Evolutionary conservation across 2,329 filamentous ascomycete genomes (phyloP).

Genomic region (Chrysoporthe cubensis): DNA sequence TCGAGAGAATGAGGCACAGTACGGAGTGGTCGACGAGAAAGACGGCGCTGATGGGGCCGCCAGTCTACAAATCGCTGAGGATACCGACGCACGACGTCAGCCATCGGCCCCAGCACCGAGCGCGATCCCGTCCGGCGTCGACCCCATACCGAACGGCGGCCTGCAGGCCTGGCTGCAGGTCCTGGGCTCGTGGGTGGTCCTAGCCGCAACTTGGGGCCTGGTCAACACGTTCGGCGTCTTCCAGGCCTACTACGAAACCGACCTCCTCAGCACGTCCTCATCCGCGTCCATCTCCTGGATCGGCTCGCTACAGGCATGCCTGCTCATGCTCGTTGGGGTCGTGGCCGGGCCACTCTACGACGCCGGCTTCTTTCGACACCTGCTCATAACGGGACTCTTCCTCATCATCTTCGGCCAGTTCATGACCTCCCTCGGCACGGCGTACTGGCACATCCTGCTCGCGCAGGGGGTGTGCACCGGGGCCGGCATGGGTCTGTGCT

Average conservation of each 20-base stretch:
- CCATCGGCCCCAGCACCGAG: conserved; percentile 7
- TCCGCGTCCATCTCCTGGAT: conserved; percentile 51
- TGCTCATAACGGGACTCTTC: conserved; percentile 41
- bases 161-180: conserved; percentile 45
- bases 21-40: not conserved
- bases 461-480: conserved; percentile 46
- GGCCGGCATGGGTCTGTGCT: conserved; percentile 41
- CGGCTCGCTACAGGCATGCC: conserved; percentile 46
- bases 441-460: conserved; percentile 49
- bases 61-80: not conserved
- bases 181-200: conserved; percentile 42
- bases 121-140: not conserved
- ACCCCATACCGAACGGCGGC: conserved; percentile 34
- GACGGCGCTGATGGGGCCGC: not conserved
- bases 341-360: conserved; percentile 48
- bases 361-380: conserved; percentile 44
- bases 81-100: not conserved
- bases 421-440: conserved; percentile 48
- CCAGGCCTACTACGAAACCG: conserved; percentile 48
- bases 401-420: conserved; percentile 47
- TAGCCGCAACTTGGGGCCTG: conserved; percentile 44
- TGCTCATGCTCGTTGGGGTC: conserved; percentile 46
- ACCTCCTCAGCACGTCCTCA: conserved; percentile 38
- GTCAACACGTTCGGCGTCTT: conserved; percentile 52
- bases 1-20: conserved; percentile 3